Conservation (phyloP, 345 rosid species). For the Psidium guajava region DNA sequence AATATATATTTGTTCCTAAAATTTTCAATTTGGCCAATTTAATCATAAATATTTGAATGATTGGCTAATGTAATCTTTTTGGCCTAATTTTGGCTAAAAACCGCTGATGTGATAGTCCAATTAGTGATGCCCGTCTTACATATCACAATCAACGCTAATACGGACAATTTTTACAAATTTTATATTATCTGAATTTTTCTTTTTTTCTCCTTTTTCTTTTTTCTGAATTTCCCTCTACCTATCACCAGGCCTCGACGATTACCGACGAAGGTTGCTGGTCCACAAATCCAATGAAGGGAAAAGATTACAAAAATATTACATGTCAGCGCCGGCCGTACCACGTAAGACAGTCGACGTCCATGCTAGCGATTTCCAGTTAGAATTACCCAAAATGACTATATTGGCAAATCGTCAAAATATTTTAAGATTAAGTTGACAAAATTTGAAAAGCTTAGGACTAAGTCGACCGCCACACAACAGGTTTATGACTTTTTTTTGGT, state of each 20-base stretch:
- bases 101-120: no score
- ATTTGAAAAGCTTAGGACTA: fast-evolving
- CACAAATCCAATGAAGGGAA: background rate
- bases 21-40: no score
- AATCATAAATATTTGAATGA: no score
- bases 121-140: no score
- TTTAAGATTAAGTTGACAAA: fast-evolving
- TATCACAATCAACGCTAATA: fast-evolving
- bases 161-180: no score
- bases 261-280: no score
- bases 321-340: fast-evolving
- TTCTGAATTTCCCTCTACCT: background rate
- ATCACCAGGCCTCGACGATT: no score
- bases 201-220: background rate
- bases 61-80: background rate
- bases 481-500: background rate
- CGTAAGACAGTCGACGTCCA: fast-evolving
- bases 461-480: fast-evolving
- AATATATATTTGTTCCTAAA: no score
- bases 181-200: background rate
- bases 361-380: fast-evolving
- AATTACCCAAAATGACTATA: background rate
- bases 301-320: background rate
- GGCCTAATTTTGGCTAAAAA: background rate
- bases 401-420: fast-evolving